Percentiles rank a stretch among this genome's conserved stretches.
Evolutionary conservation across 2,329 filamentous ascomycete genomes (phyloP).

Genomic region (Penicillium sp.): DNA sequence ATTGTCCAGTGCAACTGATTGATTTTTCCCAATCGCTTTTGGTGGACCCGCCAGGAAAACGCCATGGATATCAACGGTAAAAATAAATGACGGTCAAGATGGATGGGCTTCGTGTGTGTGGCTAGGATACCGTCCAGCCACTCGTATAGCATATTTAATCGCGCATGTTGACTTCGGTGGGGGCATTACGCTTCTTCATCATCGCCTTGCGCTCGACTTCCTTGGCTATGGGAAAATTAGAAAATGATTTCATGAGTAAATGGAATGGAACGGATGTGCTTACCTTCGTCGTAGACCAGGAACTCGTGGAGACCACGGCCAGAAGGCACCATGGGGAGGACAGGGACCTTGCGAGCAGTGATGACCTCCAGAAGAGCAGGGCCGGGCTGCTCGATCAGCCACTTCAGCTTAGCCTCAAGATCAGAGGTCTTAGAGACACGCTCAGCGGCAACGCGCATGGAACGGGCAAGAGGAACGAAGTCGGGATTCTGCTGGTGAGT

Average conservation of each 20-base stretch:
- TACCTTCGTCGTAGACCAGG: constrained; percentile 80
- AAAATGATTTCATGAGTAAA: neutral
- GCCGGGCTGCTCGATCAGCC: constrained; percentile 88
- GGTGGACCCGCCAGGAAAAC: constrained; percentile 43
- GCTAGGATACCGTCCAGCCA: constrained; percentile 23
- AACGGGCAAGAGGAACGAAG: constrained; percentile 88
- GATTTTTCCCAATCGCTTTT: constrained; percentile 36
- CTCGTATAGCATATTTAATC: constrained; percentile 27
- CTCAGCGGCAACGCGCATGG: constrained; percentile 82
- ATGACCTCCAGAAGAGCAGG: constrained; percentile 90
- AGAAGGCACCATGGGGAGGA: constrained; percentile 95
- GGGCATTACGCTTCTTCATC: constrained; percentile 64
- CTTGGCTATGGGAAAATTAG: constrained; percentile 56
- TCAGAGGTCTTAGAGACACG: constrained; percentile 75
- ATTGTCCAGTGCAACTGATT: constrained; percentile 21
- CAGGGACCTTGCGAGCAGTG: constrained; percentile 77
- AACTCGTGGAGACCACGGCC: constrained; percentile 91
- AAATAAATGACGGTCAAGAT: constrained; percentile 34
- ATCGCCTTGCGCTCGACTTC: constrained; percentile 68
- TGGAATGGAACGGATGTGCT: constrained; percentile 35
- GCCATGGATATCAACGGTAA: constrained; percentile 49
- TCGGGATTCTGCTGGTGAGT: constrained; percentile 96
- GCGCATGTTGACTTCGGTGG: constrained; percentile 29
- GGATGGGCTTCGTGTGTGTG: constrained; percentile 19
- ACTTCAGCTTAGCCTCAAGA: constrained; percentile 75